Evolutionary conservation across 176 grass and related monocot species (phyloP).

Genomic region (Phoenix roebelenii): DNA sequence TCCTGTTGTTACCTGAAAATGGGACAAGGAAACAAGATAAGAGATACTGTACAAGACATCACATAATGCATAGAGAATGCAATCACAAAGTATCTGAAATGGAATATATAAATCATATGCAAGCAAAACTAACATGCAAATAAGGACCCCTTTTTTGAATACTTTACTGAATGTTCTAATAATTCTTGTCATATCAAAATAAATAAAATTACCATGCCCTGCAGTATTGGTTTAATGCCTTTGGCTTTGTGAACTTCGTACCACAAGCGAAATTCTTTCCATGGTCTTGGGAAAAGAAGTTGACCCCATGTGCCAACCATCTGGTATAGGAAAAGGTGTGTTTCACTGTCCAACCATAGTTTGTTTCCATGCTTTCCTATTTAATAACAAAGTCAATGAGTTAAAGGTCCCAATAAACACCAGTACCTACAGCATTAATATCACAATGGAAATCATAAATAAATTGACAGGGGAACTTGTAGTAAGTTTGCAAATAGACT

Average conservation of each 20-base stretch:
- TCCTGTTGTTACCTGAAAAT: conserved; percentile 80
- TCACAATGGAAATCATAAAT: too few relatives aligned
- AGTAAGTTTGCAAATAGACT: too few relatives aligned
- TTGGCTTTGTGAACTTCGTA: conserved; percentile 82
- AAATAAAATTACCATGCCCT: conserved; percentile 81
- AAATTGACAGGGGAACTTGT: too few relatives aligned
- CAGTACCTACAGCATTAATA: too few relatives aligned
- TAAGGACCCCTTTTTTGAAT: too few relatives aligned
- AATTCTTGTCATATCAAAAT: conserved; percentile 5
- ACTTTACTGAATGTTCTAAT: background rate
- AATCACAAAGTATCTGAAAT: too few relatives aligned
- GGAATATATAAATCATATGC: too few relatives aligned
- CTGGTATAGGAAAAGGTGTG: conserved; percentile 85
- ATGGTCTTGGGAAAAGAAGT: conserved; percentile 97
- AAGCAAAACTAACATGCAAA: too few relatives aligned
- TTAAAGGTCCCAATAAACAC: too few relatives aligned
- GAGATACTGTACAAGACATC: too few relatives aligned
- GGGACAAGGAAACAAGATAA: background rate
- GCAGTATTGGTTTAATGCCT: conserved; percentile 78
- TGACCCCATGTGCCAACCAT: conserved; percentile 99
- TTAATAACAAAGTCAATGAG: too few relatives aligned
- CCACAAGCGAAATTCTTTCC: conserved; percentile 96
- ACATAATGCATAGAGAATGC: too few relatives aligned
- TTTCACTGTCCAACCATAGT: conserved; percentile 58
- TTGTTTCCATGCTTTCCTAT: conserved; percentile 97